Conservation (phyloP, 1,284 basidiomycete species). For the Sparassis latifolia region DNA sequence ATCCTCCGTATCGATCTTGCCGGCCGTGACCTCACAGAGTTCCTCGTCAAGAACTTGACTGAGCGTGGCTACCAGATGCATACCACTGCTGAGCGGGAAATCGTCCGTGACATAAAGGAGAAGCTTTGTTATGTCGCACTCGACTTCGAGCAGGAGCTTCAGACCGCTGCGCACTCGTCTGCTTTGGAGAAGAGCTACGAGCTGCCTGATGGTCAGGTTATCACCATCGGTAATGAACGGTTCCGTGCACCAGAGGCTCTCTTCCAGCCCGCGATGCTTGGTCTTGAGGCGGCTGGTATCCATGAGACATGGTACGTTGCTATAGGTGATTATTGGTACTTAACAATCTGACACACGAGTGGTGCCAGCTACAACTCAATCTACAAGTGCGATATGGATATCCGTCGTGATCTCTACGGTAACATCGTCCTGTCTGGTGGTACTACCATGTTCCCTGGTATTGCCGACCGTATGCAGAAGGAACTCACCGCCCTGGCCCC, state of each 20-base stretch:
- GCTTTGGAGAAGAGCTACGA: slow-evolving; percentile 95
- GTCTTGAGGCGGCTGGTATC: slow-evolving; percentile 90
- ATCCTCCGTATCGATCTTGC: slow-evolving; percentile 94
- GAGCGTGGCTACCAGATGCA: slow-evolving; percentile 96
- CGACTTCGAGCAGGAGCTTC: slow-evolving; percentile 95
- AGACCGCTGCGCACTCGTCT: slow-evolving; percentile 88
- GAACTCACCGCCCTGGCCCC: slow-evolving; percentile 89
- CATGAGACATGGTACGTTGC: slow-evolving; percentile 83
- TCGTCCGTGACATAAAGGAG: slow-evolving; percentile 98
- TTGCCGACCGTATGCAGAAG: slow-evolving; percentile 97
- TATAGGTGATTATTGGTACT: not conserved
- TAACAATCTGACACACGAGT: not conserved
- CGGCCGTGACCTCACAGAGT: slow-evolving; percentile 92
- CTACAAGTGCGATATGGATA: slow-evolving; percentile 76
- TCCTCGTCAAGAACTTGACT: slow-evolving; percentile 88
- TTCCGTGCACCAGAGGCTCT: slow-evolving; percentile 97
- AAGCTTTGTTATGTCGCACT: slow-evolving; percentile 97
- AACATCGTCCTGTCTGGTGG: slow-evolving; percentile 95
- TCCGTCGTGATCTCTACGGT: slow-evolving; percentile 87
- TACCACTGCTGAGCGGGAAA: slow-evolving; percentile 91
- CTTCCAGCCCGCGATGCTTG: slow-evolving; percentile 94
- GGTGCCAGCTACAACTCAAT: slow-evolving; percentile 76
- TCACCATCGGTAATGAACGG: slow-evolving; percentile 95
- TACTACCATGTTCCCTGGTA: slow-evolving; percentile 97
- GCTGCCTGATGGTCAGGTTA: slow-evolving; percentile 94